These are phyloP conservation scores for Aegilops speltoides DNA, from an alignment of 176 grass and related monocot species.

Conservation along the genomic window DNA sequence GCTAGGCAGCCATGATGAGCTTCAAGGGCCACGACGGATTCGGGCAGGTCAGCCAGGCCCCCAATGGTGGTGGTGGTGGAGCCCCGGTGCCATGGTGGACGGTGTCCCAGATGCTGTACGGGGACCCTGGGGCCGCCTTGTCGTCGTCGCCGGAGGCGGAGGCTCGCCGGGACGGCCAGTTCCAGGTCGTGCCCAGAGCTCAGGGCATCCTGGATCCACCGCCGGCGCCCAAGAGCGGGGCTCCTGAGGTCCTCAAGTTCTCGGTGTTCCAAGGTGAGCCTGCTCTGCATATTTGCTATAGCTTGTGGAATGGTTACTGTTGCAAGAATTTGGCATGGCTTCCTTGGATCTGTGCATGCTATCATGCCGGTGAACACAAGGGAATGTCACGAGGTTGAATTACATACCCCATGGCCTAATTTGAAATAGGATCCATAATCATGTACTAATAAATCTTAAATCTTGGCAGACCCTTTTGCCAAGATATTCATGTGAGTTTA, in stretches of 20 bases:
- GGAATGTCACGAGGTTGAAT: conserved; percentile 16
- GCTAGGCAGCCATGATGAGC: conserved; percentile 39
- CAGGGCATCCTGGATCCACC: conserved; percentile 38
- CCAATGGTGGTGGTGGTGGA: conserved; percentile 21
- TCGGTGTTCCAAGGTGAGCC: conserved; percentile 66
- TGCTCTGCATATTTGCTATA: not conserved
- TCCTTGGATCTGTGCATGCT: conserved; percentile 30
- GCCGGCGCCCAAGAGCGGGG: conserved; percentile 22
- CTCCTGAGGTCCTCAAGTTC: conserved; percentile 56
- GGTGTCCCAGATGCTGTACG: conserved; percentile 56
- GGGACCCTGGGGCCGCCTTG: conserved; percentile 44
- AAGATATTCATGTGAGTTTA: not conserved
- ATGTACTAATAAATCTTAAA: not conserved
- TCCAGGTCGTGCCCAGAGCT: conserved; percentile 46
- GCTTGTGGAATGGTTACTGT: not conserved
- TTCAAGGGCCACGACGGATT: conserved; percentile 50
- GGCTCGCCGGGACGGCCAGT: conserved; percentile 40
- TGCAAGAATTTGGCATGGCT: not conserved
- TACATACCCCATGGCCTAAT: not conserved
- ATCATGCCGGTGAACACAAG: not conserved
- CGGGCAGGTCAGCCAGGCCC: conserved; percentile 37
- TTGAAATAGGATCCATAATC: not conserved
- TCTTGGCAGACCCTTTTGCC: not conserved
- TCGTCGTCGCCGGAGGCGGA: conserved; percentile 28
- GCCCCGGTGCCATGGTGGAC: conserved; percentile 67